Conservation (phyloP, 2,329 filamentous ascomycete species). For the Lecanicillium sp. region DNA sequence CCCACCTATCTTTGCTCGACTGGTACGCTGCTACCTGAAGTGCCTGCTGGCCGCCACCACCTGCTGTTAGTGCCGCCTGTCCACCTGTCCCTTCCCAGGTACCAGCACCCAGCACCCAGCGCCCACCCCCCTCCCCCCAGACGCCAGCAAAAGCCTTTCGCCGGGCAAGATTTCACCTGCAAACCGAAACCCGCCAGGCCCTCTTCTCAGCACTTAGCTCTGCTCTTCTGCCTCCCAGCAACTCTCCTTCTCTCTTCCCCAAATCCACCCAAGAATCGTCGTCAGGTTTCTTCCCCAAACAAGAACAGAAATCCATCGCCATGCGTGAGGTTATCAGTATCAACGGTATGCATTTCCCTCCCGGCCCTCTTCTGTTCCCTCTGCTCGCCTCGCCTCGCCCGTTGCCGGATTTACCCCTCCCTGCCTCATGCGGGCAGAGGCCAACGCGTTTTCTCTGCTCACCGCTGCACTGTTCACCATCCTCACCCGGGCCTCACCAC, state of each 20-base stretch:
- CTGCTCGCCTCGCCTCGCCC: no score
- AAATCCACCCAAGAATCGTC: constrained; percentile 18
- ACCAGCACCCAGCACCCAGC: no score
- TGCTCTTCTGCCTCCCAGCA: neutral
- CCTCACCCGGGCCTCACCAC: constrained; percentile 10
- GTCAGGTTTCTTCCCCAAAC: constrained; percentile 16
- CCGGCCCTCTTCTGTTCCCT: neutral
- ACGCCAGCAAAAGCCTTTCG: constrained; percentile 13
- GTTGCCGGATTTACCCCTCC: constrained; percentile 22
- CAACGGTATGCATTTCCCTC: constrained; percentile 78
- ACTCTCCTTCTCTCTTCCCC: constrained; percentile 18
- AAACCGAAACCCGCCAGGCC: constrained; percentile 11
- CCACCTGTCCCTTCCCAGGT: constrained; percentile 20
- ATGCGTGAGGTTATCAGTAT: constrained; percentile 99
- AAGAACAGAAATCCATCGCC: constrained; percentile 41
- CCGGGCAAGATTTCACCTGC: neutral
- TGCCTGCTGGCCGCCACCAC: no score
- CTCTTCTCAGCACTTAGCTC: constrained; percentile 9
- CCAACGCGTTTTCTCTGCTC: constrained; percentile 27
- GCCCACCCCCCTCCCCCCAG: constrained; percentile 7
- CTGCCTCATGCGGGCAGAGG: constrained; percentile 22
- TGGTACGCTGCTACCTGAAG: no score
- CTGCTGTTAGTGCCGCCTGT: constrained; percentile 21
- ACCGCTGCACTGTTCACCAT: constrained; percentile 34
- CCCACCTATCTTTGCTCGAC: constrained; percentile 45